Percentiles rank a stretch among this genome's conserved stretches.
Evolutionary conservation across 2,329 filamentous ascomycete genomes (phyloP).

Genomic region (Dryadomyces sulphureus): DNA sequence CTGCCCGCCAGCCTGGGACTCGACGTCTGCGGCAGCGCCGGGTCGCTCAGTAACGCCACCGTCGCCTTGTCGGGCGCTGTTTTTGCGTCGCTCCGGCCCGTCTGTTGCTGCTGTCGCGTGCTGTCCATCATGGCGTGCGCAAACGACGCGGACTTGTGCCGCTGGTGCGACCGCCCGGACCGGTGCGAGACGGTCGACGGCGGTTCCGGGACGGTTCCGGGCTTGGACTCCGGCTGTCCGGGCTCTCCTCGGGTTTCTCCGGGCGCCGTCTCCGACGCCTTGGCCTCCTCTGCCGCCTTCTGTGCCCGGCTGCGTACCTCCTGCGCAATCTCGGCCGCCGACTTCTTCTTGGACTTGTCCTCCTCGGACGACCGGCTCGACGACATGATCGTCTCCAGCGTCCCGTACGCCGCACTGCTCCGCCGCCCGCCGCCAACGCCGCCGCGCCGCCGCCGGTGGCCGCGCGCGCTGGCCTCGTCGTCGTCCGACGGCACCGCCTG

Average conservation of each 20-base stretch:
- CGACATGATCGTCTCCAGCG: slow-evolving; percentile 52
- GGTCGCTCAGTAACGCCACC: slow-evolving; percentile 35
- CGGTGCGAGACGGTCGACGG: not conserved
- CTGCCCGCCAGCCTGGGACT: slow-evolving; percentile 31
- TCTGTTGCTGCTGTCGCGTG: slow-evolving; percentile 17
- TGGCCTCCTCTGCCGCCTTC: slow-evolving; percentile 20
- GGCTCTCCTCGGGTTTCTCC: not conserved
- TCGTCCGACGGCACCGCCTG: slow-evolving; percentile 44
- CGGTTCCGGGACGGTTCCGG: not conserved
- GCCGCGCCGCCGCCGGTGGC: slow-evolving; percentile 25
- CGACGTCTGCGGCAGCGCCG: slow-evolving; percentile 42
- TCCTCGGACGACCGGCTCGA: slow-evolving; percentile 51
- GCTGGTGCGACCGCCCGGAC: not conserved
- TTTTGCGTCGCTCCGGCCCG: not conserved
- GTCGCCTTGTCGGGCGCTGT: slow-evolving; percentile 9
- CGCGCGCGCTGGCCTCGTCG: slow-evolving; percentile 24
- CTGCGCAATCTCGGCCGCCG: slow-evolving; percentile 39
- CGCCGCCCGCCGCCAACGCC: slow-evolving; percentile 25
- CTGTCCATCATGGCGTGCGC: slow-evolving; percentile 31
- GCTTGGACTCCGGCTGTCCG: not conserved
- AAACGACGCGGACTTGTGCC: slow-evolving; percentile 21
- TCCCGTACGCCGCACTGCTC: slow-evolving; percentile 43
- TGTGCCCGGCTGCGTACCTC: slow-evolving; percentile 33
- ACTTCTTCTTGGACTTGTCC: slow-evolving; percentile 43
- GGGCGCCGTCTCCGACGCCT: slow-evolving; percentile 3